Percentiles rank a stretch among this genome's conserved stretches.
Evolutionary conservation across 106 monocot species (phyloP).

Genomic region (Hemerocallis citrina): DNA sequence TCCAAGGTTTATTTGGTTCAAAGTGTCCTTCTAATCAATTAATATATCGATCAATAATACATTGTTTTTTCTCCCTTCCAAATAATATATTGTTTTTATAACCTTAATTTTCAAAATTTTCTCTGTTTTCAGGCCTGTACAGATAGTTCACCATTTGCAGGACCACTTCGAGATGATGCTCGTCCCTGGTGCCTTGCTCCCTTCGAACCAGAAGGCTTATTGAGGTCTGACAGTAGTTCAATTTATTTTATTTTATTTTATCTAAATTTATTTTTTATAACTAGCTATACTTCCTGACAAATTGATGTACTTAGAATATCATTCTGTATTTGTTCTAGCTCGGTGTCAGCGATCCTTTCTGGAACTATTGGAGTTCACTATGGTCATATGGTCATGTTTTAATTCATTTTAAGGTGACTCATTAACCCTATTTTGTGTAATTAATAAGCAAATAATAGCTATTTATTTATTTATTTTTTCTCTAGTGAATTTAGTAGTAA

Average conservation of each 20-base stretch:
- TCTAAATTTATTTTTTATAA: too few relatives aligned
- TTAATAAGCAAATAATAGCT: too few relatives aligned
- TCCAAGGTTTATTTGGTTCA: constrained; percentile 23
- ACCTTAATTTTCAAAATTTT: too few relatives aligned
- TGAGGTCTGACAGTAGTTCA: constrained; percentile 31
- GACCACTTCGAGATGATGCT: constrained; percentile 48
- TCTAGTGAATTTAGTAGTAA: too few relatives aligned
- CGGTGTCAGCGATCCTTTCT: constrained; percentile 40
- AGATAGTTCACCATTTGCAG: constrained; percentile 35
- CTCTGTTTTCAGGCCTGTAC: constrained; percentile 57
- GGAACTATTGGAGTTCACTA: constrained; percentile 47
- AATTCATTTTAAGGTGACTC: constrained; percentile 38
- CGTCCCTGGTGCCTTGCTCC: constrained; percentile 71
- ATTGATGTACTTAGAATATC: not conserved
- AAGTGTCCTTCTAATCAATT: too few relatives aligned
- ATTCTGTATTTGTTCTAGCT: constrained; percentile 16
- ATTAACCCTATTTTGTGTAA: not conserved
- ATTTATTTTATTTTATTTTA: not conserved
- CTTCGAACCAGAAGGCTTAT: constrained; percentile 78
- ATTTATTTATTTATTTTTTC: too few relatives aligned
- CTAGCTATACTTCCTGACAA: not conserved
- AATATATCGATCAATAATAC: too few relatives aligned
- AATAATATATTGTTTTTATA: not conserved
- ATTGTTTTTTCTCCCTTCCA: too few relatives aligned
- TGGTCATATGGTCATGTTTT: constrained; percentile 51